Base-by-base conservation (phyloP, 1,139 yeast genomes). In the Debaryomyces subglobosus region DNA sequence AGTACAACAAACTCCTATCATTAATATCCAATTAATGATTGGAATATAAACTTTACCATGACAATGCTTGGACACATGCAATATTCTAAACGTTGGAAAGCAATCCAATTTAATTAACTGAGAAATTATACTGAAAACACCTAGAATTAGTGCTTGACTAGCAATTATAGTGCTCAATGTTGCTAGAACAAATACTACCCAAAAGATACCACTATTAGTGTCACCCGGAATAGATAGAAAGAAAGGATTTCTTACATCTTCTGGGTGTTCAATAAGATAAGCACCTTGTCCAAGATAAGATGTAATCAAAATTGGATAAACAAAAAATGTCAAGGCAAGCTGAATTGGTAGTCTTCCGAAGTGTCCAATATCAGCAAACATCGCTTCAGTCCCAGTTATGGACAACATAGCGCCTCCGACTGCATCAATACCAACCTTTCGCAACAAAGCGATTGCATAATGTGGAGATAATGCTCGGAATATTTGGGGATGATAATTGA, bases 341-440 rank as follows among this genome's bases (percentile, higher is more conserved):
- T 79, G 84, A 38, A 80, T 70, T 0, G 86, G 80, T 7, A 69
- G 55, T 35, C 68, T 66, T 2, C 84, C 81, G 57, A 81, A 79
- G 53, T 79, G 84, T 1, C 85, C 83, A 47, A 82, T 68, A 61
- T 82, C 86, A 4, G 85, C 84, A 65, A 82, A 82, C 82, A 82
- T 77, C 4, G 86, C 85, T 55, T 82, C 87, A 2, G 80, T 70
- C 37, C 87, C 87, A 0, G 87, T 81, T 23, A 82, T 68, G 1
- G 84, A 69, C 49, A 82, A 72, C 78, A 81, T 76, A 2, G 79
- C 78, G 4, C 81, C 78, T 8, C 79, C 72, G 39, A 82, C 64
- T 2, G 72, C 70, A 54, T 78, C 80, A 33, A 79, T 64, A 3
- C 74, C 74, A 3, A 74, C 72, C 8, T 56, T 53, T 43, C 62